Base-by-base conservation (phyloP, 805 yeast species). In the Lipomyces oligophaga region DNA sequence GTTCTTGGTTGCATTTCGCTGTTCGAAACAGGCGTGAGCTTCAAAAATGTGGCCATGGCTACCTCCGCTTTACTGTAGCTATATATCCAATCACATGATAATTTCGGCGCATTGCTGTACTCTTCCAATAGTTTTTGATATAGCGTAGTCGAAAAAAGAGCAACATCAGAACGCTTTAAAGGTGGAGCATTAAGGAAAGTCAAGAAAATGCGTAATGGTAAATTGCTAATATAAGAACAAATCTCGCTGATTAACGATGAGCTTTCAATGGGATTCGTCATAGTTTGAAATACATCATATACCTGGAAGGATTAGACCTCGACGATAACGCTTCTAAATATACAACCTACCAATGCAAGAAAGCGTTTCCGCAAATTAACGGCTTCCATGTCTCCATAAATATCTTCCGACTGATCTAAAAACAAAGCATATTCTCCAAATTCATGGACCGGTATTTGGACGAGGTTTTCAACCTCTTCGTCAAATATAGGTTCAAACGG, bases 181-280 rank as follows among this genome's bases (percentile, higher is more conserved):
- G 37, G 38, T 16, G 55, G 55, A 11, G 55, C 41, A 3, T 47
- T 34, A 13, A 51, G 46, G 22, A 51, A 47, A 6, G 18, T 13
- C 25, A 21, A 8, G 8, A 47, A 30, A 10, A 25, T 34, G 26
- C 34, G 28, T 13, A 47, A 11, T 15, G 55, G 34, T 19, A 38
- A 32, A 16, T 35, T 30, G 10, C 49, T 45, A 20, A 51, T 5
- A 28, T 47, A 42, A 3, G 34, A n/a, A 6, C 43, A 34, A 25
- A 51, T 13, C 22, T 47, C 52, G 22, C 43, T 36, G 34, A 47
- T 38, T 25, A 39, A 47, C 13, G 49, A 8, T 22, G 26, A 26
- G n/a, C 21, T 28, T 24, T 47, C 52, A 10, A 43, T 18, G 10
- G 30, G 21, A 22, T 34, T 28, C 19, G 39, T 15, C 7, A 28